Evolutionary conservation across 805 yeast genomes (phyloP), one percentile per base, ranked within the genome.

Genomic region (Martiniozyma abietophila): DNA sequence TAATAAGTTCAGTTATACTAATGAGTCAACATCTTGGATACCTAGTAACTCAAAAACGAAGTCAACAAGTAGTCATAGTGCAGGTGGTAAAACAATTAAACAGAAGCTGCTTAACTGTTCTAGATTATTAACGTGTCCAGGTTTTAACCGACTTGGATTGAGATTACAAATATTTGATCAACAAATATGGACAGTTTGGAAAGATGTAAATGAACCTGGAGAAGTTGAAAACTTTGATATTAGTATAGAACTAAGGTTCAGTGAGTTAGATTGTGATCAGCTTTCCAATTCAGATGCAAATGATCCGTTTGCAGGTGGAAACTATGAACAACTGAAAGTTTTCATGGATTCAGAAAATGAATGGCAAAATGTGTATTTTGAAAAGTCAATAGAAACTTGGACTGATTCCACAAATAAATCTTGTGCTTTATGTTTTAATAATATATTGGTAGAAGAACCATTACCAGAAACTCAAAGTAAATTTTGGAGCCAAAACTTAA

Each of bases 61-160:
- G n/a, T n/a, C n/a, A n/a, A 39, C 28, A 12, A 27, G 33, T 16
- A 27, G 33, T 23, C 25, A 25, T 10, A 34, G 44, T 2, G 45
- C 42, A 11, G 52, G 62, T 11, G 69, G 71, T 0, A 51, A 61
- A 28, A 53, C 67, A 1, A 25, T 74, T 3, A 67, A 63, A 32
- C 64, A 67, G 31, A 65, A 67, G 29, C 32, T 77, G 9, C 80
- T 68, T 0, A 61, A 68, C 41, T 50, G 68, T 5, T 56, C 71
- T 28, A 47, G 68, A 20, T 48, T 79, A 11, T 23, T 76, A 5
- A 46, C 48, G 2, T 51, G 70, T 8, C 46, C 46, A 2, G 69
- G 64, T 26, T 79, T 77, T 47, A 42, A 45, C 1, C 46, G 58
- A 6, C 56, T 74, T 63, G 60, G 62, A 19, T 51, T 79, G 28